These are phyloP conservation scores for Kalaharituber pfeilii DNA, from an alignment of 2,329 filamentous ascomycete species.

Conservation along the genomic window DNA sequence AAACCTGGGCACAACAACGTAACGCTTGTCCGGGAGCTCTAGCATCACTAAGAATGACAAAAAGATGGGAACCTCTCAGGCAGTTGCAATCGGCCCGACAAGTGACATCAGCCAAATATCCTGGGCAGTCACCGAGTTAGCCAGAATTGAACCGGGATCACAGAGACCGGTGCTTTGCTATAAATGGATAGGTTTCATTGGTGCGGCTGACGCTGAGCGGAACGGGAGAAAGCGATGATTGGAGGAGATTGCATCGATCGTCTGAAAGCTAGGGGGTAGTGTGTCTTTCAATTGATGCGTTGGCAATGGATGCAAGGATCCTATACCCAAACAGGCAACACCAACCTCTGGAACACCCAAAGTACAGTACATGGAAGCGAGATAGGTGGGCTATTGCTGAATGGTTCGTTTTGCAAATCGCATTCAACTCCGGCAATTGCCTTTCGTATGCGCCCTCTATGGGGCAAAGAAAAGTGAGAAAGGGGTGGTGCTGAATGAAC, in stretches of 20 bases:
- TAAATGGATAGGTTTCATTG: neutral
- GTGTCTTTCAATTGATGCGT: slow-evolving; percentile 2
- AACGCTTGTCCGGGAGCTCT: too few species aligned
- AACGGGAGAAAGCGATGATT: slow-evolving; percentile 16
- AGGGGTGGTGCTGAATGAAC: neutral
- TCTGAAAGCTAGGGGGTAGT: slow-evolving; percentile 6
- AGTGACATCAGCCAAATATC: slow-evolving; percentile 2
- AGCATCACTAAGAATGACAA: too few species aligned
- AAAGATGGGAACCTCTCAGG: neutral
- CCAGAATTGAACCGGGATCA: neutral
- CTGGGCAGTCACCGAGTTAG: neutral
- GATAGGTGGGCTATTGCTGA: neutral
- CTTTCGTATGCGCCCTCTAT: neutral
- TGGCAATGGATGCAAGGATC: neutral
- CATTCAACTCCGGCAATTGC: slow-evolving; percentile 1
- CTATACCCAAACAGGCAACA: neutral
- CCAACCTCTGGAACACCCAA: slow-evolving; percentile 1
- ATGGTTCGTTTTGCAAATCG: neutral
- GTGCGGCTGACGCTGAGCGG: slow-evolving; percentile 8
- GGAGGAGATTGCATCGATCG: slow-evolving; percentile 11
- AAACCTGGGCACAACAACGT: too few species aligned
- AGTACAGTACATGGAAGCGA: neutral
- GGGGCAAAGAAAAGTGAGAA: too few species aligned
- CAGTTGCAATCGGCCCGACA: neutral
- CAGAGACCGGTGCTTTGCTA: neutral